Conservation (phyloP, 2,329 filamentous ascomycete genomes). For the Fusarium sp. region DNA sequence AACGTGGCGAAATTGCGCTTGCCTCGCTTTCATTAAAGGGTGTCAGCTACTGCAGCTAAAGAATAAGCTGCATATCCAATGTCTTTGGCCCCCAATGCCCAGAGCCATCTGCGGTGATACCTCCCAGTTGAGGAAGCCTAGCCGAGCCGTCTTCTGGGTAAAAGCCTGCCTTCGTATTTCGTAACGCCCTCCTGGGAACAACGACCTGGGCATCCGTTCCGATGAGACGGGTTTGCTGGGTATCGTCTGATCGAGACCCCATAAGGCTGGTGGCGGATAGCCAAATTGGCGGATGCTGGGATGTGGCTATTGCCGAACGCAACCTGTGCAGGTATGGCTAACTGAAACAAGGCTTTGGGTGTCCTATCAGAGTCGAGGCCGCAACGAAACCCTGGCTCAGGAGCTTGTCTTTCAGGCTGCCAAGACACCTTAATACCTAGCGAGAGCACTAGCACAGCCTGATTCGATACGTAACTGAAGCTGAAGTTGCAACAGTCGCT, state of each 20-base stretch:
- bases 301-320: not conserved
- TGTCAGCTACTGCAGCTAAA: slow-evolving; percentile 3
- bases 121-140: not conserved
- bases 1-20: not conserved
- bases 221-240: not conserved
- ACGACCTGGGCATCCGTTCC: no score
- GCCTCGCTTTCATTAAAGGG: not conserved
- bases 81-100: not conserved
- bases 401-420: not conserved
- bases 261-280: not conserved
- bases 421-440: not conserved
- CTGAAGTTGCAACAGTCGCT: no score
- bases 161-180: not conserved
- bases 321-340: not conserved
- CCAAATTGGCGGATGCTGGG: not conserved
- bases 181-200: not conserved
- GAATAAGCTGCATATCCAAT: slow-evolving; percentile 5
- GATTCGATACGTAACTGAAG: not conserved
- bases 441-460: not conserved
- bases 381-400: not conserved
- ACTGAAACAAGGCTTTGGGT: not conserved
- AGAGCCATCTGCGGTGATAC: not conserved
- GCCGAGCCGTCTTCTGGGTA: not conserved
- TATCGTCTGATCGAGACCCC: not conserved
- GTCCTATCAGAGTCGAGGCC: not conserved